Evolutionary conservation across 1,139 yeast species (phyloP).

Genomic region (Candida sojae): DNA sequence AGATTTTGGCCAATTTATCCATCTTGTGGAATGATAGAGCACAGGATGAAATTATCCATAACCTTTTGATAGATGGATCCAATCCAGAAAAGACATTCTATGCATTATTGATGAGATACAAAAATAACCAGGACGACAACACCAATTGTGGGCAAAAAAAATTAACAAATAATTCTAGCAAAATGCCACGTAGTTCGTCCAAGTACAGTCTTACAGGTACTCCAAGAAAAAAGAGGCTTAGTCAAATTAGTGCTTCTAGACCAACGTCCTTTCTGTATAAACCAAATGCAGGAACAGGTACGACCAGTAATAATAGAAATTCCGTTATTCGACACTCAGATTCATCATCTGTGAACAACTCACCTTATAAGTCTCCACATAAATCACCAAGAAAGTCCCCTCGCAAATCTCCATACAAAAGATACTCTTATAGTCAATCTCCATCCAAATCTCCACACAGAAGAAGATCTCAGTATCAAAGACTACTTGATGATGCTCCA

Average conservation of each 20-base stretch:
- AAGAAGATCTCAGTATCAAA: conserved; percentile 3
- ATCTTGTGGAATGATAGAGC: conserved; percentile 77
- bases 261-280: conserved; percentile 56
- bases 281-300: conserved; percentile 1
- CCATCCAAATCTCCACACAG: conserved; percentile 25
- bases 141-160: conserved; percentile 18
- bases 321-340: conserved; percentile 20
- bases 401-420: conserved; percentile 15
- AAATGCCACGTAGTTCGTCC: conserved; percentile 21
- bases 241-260: conserved; percentile 56
- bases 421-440: conserved; percentile 17
- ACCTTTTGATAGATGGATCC: conserved; percentile 56
- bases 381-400: conserved; percentile 26
- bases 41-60: conserved; percentile 53
- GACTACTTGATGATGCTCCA: conserved; percentile 9
- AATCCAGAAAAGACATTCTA: conserved; percentile 78
- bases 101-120: conserved; percentile 60
- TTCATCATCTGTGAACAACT: conserved; percentile 34
- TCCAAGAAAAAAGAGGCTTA: conserved; percentile 45
- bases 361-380: conserved; percentile 25
- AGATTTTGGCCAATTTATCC: conserved; percentile 65
- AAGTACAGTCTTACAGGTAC: conserved; percentile 24
- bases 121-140: conserved; percentile 48
- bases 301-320: conserved; percentile 17
- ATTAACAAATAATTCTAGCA: conserved; percentile 19